Base-by-base conservation (phyloP, 2,329 filamentous ascomycete genomes). In the Alternaria viburni region DNA sequence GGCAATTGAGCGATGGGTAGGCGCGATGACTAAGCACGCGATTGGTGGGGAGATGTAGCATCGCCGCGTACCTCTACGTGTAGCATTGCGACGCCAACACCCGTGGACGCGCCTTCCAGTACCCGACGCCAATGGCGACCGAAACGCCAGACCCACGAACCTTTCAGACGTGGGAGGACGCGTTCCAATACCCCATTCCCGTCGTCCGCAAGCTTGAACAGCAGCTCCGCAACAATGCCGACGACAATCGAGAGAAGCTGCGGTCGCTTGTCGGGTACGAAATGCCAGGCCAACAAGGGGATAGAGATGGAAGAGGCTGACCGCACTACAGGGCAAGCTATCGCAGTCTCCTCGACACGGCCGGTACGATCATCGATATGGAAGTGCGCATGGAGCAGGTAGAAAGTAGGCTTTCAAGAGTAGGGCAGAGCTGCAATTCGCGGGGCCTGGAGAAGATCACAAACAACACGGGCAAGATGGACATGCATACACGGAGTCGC, bases 331-430 rank as follows among this genome's bases (percentile, higher is more conserved):
- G 87, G 19, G 84, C 86, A 71, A 87, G 88, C 74, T 98, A 98
- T 81, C 91, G 95, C 70, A 93, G 96, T 73, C 88, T 98, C 9
- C 88, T 98, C 25, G 92, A 92, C 56, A 97, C 95, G 0, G 95
- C 95, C 58, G 94, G 97, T 81, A 90, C 90, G n/a, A 98, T 98
- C 69, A 91, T 97, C 58, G 87, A 90, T 64, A 97, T 98, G 93
- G 91, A 93, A 69, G 81, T 81, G 43, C 89, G 95, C 76, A 95
- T 96, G 82, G 87, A 90, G 64, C 82, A 84, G 12, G 90, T 93
- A 15, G 93, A 97, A 79, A 83, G 85, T 6, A 87, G 89, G 41
- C 85, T 98, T 55, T 87, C 87, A 15, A 85, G 85, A 62, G 90
- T 97, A 82, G 92, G 93, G 49, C 87, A 87, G 45, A 87, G 88